Base-by-base conservation (phyloP, 371 early-diverging fungal species). In the Mortierella sp. region DNA sequence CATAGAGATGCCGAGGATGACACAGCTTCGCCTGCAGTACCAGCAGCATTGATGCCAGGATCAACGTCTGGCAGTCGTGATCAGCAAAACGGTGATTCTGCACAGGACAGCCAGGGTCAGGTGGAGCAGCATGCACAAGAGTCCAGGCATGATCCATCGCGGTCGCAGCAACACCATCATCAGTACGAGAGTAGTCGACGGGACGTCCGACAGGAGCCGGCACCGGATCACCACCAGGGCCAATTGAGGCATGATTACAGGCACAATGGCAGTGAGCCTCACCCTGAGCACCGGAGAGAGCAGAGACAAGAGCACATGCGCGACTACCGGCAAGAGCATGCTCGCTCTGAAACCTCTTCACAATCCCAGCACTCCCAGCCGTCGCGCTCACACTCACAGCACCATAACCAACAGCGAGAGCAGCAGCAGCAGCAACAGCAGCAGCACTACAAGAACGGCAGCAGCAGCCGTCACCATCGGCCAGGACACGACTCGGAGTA, bases 1-100 rank as follows among this genome's bases (percentile, higher is more conserved):
- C 78, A 73, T 48, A 75, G 76, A 60, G 83, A 80, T 55, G 75
- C 83, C 29, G 81, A 87, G 51, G 80, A 87, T 49, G 85, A 81
- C 38, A 73, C 71, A 21, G 71, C 83, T 7, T 78, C 83, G 24
- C 79, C 87, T 16, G 44, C 78, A 46, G 78, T 81, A 16, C 83
- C 87, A n/a, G 70, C 87, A 48, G 60, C 84, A 18, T 48, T 75
- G 68, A 41, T 35, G 38, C 51, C 83, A 7, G 32, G 74, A 74
- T 58, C 82, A 72, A 29, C 75, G 46, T 55, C 77, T 1, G 71
- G 58, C n/a, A 46, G 44, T 4, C 70, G 49, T 14, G 82, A 82
- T 16, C 63, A 82, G n/a, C 49, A 75, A 12, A 70, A 74, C 41
- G 72, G 75, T 4, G 77, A 77, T 41, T 27, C 75, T 35, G 24